Base-by-base conservation (phyloP, 495 filamentous ascomycete genomes). In the Aspergillus cavernicola region DNA sequence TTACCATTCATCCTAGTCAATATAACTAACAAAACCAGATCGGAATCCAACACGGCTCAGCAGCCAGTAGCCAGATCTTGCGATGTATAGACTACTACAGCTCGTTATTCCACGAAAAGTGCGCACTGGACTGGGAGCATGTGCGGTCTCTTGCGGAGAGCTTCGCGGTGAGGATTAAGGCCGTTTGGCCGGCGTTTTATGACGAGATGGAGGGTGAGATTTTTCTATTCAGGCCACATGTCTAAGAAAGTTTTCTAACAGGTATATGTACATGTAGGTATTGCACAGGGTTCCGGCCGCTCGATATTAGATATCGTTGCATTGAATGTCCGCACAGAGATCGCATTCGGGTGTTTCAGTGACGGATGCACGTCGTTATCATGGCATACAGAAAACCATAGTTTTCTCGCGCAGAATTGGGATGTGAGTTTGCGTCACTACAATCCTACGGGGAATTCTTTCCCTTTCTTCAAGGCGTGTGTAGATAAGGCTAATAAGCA, bases 361-460 rank as follows among this genome's bases (percentile, higher is more conserved):
- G 47, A 50, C 16, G 47, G 47, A n/a, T 50, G 47, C 20, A 50
- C 47, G 23, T 23, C 32, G 20, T 20, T 50, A 2, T 24, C 11
- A 32, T 50, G 35, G 33, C 31, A 50, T 16, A 38, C 18, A 4
- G 15, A 29, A 16, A 19, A 40, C 3, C 23, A 50, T 15, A 35
- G 32, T 7, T 40, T 38, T 29, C 33, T 50, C 7, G 47, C 32
- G n/a, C 51, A 53, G 32, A 53, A 53, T n/a, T 53, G 51, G 51
- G 51, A 53, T 46, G 51, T 53, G 20, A n/a, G 51, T 24, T 22
- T 16, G 13, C 3, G n/a, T n/a, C n/a, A n/a, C n/a, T n/a, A n/a
- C n/a, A n/a, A n/a, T n/a, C n/a, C n/a, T n/a, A n/a, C n/a, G n/a
- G n/a, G n/a, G 7, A 8, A 18, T 4, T 26, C n/a, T 11, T 3